Conservation (phyloP, 78 protist genomes). For the Pelomyxa schiedti region DNA sequence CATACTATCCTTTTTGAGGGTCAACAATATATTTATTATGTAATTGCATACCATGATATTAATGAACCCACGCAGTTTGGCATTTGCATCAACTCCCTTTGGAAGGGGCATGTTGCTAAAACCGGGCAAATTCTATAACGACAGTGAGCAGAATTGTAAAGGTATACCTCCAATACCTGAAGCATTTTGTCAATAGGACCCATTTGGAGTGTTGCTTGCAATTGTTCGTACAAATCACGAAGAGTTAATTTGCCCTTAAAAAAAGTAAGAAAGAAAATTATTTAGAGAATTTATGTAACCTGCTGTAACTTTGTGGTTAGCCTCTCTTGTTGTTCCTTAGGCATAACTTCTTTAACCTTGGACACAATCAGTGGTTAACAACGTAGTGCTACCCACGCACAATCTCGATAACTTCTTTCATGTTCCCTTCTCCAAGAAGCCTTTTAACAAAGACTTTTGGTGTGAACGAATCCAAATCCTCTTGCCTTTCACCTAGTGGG, state of each 20-base stretch:
- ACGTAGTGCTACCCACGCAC: neutral
- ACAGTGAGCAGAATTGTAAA: constrained; percentile 33
- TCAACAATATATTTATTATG: no score
- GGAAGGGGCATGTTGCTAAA: constrained; percentile 25
- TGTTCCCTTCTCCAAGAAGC: constrained; percentile 89
- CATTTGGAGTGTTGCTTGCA: constrained; percentile 67
- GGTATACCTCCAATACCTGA: neutral
- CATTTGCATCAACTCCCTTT: constrained; percentile 41
- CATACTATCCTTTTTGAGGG: no score
- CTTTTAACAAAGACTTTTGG: constrained; percentile 67
- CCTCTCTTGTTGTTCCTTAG: constrained; percentile 8
- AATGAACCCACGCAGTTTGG: constrained; percentile 65
- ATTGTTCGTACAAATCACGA: constrained; percentile 91
- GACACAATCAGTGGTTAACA: neutral
- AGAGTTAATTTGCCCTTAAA: constrained; percentile 80
- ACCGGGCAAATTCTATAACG: constrained; percentile 37
- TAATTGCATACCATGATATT: no score
- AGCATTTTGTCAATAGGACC: constrained; percentile 74
- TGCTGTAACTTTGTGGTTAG: constrained; percentile 1
- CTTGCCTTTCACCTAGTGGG: constrained; percentile 69
- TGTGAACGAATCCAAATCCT: constrained; percentile 80
- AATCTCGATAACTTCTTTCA: constrained; percentile 40
- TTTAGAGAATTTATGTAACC: no score
- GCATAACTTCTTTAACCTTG: constrained; percentile 53
- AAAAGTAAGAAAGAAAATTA: no score